Base-by-base conservation (phyloP, 2,329 filamentous ascomycete species). In the Phaeosphaeriaceae sp. region DNA sequence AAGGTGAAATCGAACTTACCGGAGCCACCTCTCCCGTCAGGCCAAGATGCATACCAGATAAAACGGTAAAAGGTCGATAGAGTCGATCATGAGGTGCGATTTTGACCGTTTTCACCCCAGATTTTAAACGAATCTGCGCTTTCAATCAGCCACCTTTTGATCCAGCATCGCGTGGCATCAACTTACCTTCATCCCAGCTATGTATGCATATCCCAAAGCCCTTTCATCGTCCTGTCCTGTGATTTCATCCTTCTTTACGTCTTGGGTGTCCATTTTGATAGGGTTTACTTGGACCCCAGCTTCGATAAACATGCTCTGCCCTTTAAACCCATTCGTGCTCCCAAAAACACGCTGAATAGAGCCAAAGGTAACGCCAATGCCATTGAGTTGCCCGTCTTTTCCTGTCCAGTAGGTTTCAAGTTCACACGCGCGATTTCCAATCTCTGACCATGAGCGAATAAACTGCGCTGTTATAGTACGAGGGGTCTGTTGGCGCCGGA, bases 361-460 rank as follows among this genome's bases (percentile, higher is more conserved):
- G n/a, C 50, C 48, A 32, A 59, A 48, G 6, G 28, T 43, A 6
- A 58, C 38, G 2, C 49, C 48, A 9, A 60, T 38, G 7, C 60
- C 56, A 8, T 56, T 46, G 20, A 63, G 35, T 4, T 30, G 29
- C 6, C 38, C 37, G 1, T 47, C 17, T 13, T 6, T 9, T 1
- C n/a, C 9, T 32, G 48, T 48, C 60, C 58, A 60, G 26, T 54
- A 53, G 4, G 52, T 54, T n/a, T 61, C 52, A 7, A 63, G 44
- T n/a, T 54, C 43, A 20, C 43, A 54, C n/a, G 46, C 15, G 7
- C 39, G 21, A 23, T 49, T 40, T 7, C 15, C 16, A 9, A 58
- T 17, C 12, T 59, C 59, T 3, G 35, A 21, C 54, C 54, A 54
- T 3, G 43, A 50, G 39, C 43, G 44, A 15, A 62, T 35, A 26